Conservation (phyloP, 441 rosid genomes). For the Adansonia rubrostipa region DNA sequence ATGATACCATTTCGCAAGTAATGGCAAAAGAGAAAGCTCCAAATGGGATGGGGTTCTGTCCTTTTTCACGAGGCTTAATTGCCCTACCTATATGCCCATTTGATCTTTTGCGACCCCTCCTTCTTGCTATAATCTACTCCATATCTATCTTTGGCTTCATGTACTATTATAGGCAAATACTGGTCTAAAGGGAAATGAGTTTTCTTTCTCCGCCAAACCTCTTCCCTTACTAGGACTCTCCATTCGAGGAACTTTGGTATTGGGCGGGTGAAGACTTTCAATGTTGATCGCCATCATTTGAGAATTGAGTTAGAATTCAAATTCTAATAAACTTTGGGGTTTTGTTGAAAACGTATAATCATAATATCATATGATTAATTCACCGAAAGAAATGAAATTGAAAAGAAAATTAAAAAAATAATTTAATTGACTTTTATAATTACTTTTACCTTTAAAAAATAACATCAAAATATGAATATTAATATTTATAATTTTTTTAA, state of each 20-base stretch:
- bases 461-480: too few species aligned
- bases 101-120: background rate
- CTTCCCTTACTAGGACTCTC: background rate
- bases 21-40: constrained; percentile 6
- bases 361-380: too few species aligned
- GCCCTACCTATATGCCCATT: background rate
- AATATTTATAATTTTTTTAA: too few species aligned
- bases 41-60: background rate
- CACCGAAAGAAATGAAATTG: background rate
- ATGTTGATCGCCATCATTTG: too few species aligned
- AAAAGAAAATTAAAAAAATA: too few species aligned
- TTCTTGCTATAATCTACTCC: background rate
- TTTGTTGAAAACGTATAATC: background rate
- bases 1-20: background rate
- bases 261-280: background rate
- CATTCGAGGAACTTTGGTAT: background rate
- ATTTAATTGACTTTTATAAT: too few species aligned
- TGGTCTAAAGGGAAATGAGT: background rate
- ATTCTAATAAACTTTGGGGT: too few species aligned
- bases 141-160: background rate
- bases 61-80: background rate
- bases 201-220: background rate
- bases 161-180: background rate
- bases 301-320: background rate
- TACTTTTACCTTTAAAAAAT: too few species aligned